Percentiles rank a stretch among this genome's conserved stretches.
phyloP scores from a whole-genome alignment of 1,284 basidiomycete species.

The Sanghuangporus sanghuang region DNA sequence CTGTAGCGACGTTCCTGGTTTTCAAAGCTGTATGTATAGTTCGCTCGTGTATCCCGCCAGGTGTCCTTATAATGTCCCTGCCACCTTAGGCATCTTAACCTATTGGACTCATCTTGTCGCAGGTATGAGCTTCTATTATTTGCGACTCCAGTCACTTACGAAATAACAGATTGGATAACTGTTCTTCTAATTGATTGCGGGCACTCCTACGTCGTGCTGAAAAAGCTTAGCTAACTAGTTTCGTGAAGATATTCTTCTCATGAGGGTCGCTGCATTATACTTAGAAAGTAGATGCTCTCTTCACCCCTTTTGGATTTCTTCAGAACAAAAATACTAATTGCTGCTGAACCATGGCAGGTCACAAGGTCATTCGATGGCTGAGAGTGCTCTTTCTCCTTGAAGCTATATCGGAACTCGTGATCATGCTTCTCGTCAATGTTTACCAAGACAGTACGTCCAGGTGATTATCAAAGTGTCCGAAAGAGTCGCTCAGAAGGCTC shows the following conservation, averaged over 20 bases:
- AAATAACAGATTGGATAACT: neutral
- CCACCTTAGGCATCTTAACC: neutral
- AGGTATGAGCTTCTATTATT: neutral
- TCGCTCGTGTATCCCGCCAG: neutral
- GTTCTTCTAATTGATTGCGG: slow-evolving; percentile 5
- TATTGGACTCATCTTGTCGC: slow-evolving; percentile 5
- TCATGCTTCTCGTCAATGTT: neutral
- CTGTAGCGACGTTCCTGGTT: neutral
- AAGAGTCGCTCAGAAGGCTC: too few relatives aligned
- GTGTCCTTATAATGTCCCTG: too few relatives aligned
- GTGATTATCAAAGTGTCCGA: neutral
- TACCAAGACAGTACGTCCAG: neutral
- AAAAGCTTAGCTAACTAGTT: neutral
- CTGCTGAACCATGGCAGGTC: neutral
- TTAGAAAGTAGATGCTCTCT: neutral
- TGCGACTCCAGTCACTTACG: neutral
- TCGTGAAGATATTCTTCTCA: slow-evolving; percentile 2
- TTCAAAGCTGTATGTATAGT: neutral
- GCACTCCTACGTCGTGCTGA: neutral
- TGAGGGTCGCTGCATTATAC: slow-evolving; percentile 4
- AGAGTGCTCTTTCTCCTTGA: neutral
- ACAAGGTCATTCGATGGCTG: neutral
- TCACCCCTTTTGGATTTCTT: neutral
- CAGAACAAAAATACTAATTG: neutral
- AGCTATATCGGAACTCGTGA: neutral